Base-by-base conservation (phyloP, 768 basidiomycete species). In the Ramaria rubella region DNA sequence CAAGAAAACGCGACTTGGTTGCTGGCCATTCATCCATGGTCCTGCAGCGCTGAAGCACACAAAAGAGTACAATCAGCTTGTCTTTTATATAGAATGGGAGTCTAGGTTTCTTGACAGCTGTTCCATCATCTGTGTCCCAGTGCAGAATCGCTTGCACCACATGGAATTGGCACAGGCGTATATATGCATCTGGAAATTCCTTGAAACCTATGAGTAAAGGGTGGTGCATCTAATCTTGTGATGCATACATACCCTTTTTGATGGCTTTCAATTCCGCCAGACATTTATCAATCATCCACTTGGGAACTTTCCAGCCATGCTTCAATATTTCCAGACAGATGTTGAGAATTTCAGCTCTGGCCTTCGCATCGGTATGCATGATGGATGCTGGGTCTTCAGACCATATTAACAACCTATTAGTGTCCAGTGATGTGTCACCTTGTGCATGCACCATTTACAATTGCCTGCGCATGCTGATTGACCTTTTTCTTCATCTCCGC, bases 101-200 rank as follows among this genome's bases (percentile, higher is more conserved):
- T 15, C 29, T 3, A 2, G 49, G 49, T 21, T 55, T 57, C 4
- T 8, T 2, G 8, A 55, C 49, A 1, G 60, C 52, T 50, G 19
- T 31, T 29, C 57, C 50, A 19, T 52, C 29, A 15, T 62, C 62
- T 7, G 56, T 38, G 26, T 60, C 54, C 59, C 59, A 61, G 3
- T 57, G 58, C 5, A 58, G 44, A 19, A 62, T 62, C 9, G 62
- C 56, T 49, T 61, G 62, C 36, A 62, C 60, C 11, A 61, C 55
- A 38, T 62, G 62, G 19, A 62, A 62, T 24, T 62, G 62, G 44
- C 62, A 62, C 2, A 62, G 52, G 2, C 60, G 58, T 4, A 62
- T 56, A n/a, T 4, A 12, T 19, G 56, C 19, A 1, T 34, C 53
- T 9, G 60, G 49, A 27, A n/a, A 51, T n/a, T 51, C 23, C 15